A percentile compares a stretch with the other conserved stretches of the same genome.
These are phyloP conservation scores for Taphrina communis DNA, from an alignment of 1,139 yeast genomes.

Conservation along the genomic window DNA sequence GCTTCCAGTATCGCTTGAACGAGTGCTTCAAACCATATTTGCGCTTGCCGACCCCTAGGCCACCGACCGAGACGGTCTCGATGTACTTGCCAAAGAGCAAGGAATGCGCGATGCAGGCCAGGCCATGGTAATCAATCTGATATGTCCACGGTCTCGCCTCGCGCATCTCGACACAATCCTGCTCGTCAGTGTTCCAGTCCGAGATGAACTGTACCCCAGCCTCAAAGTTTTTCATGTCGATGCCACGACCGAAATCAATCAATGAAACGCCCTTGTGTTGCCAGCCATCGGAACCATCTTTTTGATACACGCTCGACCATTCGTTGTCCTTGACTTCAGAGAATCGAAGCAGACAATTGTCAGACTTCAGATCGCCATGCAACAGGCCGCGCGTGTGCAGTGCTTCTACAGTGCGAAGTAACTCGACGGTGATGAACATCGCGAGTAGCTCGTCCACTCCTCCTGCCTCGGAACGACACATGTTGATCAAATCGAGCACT, in stretches of 20 bases:
- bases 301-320: constrained; percentile 49
- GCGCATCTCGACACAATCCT: constrained; percentile 79
- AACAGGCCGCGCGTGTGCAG: constrained; percentile 70
- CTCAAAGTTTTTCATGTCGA: constrained; percentile 69
- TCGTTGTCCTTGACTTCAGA: constrained; percentile 49
- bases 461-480: constrained; percentile 47
- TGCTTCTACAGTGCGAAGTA: constrained; percentile 64
- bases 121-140: constrained; percentile 84
- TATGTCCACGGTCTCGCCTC: constrained; percentile 70
- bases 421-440: constrained; percentile 67
- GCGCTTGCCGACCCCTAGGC: constrained; percentile 46
- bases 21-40: constrained; percentile 55
- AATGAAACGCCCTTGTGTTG: constrained; percentile 63
- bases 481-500: constrained; percentile 70
- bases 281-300: constrained; percentile 60
- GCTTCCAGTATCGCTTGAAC: constrained; percentile 80
- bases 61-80: constrained; percentile 52
- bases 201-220: constrained; percentile 61
- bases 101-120: constrained; percentile 76
- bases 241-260: constrained; percentile 84
- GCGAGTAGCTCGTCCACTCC: constrained; percentile 67
- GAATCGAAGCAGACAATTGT: constrained; percentile 79
- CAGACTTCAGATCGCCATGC: constrained; percentile 88
- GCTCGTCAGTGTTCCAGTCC: constrained; percentile 69
- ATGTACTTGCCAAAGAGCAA: constrained; percentile 68